Percentiles rank a stretch among this genome's conserved stretches.
Conservation (phyloP, 129 eudicot species). For the carrot (Daucus carota) region DNA sequence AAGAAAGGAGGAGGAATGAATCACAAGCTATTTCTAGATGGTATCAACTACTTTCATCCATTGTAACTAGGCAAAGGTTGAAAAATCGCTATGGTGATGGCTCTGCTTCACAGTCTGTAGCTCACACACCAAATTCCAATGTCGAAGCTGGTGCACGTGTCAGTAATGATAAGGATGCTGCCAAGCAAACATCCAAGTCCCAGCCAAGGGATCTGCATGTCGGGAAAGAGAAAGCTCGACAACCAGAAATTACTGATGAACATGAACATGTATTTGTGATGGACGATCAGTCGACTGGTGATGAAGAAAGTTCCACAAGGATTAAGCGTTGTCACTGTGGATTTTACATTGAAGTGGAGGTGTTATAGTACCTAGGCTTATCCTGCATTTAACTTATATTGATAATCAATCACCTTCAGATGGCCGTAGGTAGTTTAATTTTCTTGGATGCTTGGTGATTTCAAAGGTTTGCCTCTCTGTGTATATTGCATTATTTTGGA, state of each 20-base stretch:
- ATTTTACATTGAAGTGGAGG: conserved; percentile 69
- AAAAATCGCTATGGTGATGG: conserved; percentile 50
- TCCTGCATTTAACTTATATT: neutral
- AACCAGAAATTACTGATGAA: conserved; percentile 18
- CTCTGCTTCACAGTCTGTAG: conserved; percentile 13
- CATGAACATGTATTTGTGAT: conserved; percentile 68
- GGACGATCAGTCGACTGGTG: conserved; percentile 31
- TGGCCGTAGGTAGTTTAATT: neutral
- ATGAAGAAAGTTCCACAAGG: conserved; percentile 31
- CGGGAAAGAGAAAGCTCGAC: conserved; percentile 11
- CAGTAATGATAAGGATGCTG: conserved; percentile 8
- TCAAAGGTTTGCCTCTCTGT: neutral
- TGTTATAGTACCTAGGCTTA: conserved; percentile 29
- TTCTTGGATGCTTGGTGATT: neutral
- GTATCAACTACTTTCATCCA: conserved; percentile 96
- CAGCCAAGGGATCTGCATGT: conserved; percentile 19
- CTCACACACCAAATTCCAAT: conserved; percentile 13
- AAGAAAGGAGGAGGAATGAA: conserved; percentile 64
- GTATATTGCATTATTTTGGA: neutral
- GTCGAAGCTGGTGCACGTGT: conserved; percentile 8
- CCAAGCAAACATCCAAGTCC: conserved; percentile 12
- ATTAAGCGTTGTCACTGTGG: conserved; percentile 74
- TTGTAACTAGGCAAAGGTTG: conserved; percentile 69
- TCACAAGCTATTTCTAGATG: conserved; percentile 70
- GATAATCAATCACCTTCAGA: neutral